These are phyloP conservation scores for Cryptococcus wingfieldii DNA, from an alignment of 1,284 basidiomycete genomes.

Conservation along the genomic window DNA sequence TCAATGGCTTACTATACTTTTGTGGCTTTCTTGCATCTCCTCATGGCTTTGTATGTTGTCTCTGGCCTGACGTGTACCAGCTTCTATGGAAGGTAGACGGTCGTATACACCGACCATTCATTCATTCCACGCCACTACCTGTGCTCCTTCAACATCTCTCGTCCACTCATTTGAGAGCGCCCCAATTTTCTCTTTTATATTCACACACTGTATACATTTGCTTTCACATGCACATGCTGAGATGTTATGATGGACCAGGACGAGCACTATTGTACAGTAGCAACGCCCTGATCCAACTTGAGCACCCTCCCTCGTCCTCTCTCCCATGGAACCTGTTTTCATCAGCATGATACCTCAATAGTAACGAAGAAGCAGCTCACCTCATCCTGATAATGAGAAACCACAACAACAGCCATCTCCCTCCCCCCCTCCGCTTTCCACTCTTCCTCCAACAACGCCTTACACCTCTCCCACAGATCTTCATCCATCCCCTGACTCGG, in stretches of 20 bases:
- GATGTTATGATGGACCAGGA: background rate
- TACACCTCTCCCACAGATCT: constrained; percentile 62
- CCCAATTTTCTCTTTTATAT: too few species aligned
- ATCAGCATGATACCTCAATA: background rate
- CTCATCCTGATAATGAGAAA: constrained; percentile 86
- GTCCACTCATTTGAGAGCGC: too few species aligned
- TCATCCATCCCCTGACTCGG: constrained; percentile 86
- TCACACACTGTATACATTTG: too few species aligned
- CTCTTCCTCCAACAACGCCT: constrained; percentile 59
- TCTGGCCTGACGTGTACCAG: too few species aligned
- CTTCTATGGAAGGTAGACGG: too few species aligned
- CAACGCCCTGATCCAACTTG: constrained; percentile 29
- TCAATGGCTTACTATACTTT: too few species aligned
- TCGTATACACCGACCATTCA: too few species aligned
- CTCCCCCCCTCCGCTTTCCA: constrained; percentile 49
- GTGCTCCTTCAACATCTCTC: too few species aligned
- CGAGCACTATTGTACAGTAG: constrained; percentile 6
- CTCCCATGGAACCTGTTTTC: constrained; percentile 23
- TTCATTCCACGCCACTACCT: too few species aligned
- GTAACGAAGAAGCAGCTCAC: constrained; percentile 47
- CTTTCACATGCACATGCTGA: too few species aligned
- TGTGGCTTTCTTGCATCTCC: too few species aligned
- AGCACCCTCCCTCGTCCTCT: constrained; percentile 23
- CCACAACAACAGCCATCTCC: constrained; percentile 71
- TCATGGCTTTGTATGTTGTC: too few species aligned